A percentile compares a stretch with the other conserved stretches of the same genome.
phyloP scores from a whole-genome alignment of 352 stramenopile genomes.

The Saprolegnia diclina region DNA sequence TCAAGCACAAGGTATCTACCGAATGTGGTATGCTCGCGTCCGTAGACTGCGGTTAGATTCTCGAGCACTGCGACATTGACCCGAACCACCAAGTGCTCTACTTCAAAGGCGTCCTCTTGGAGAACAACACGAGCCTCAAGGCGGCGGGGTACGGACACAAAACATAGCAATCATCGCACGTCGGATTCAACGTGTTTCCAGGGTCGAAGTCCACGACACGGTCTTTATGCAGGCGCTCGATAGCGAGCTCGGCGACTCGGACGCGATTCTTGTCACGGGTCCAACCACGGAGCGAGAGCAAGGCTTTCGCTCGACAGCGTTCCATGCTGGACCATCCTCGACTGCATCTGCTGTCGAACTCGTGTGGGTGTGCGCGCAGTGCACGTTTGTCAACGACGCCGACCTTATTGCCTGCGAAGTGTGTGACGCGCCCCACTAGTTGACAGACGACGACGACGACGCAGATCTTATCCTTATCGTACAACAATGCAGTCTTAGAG shows the following conservation, averaged over 20 bases:
- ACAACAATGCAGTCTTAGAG: constrained; percentile 35
- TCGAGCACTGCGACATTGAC: constrained; percentile 55
- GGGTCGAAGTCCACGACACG: constrained; percentile 38
- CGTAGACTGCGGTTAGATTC: constrained; percentile 46
- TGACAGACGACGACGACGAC: no score
- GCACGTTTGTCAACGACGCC: constrained; percentile 75
- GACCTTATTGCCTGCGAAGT: constrained; percentile 55
- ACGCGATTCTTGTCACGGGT: constrained; percentile 29
- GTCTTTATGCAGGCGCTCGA: constrained; percentile 56
- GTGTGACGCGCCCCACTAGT: constrained; percentile 36
- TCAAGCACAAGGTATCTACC: constrained; percentile 41
- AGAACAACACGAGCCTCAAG: constrained; percentile 54
- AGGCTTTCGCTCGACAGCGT: constrained; percentile 36
- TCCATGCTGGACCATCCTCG: constrained; percentile 60
- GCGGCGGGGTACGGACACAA: constrained; percentile 45
- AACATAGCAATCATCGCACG: not conserved
- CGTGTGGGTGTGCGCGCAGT: constrained; percentile 68
- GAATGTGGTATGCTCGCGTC: not conserved
- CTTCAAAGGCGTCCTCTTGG: constrained; percentile 51
- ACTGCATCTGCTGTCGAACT: constrained; percentile 3
- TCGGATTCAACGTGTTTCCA: no score
- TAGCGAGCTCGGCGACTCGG: constrained; percentile 51
- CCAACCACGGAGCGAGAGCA: constrained; percentile 47
- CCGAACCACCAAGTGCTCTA: constrained; percentile 68
- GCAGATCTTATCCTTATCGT: not conserved